phyloP scores from a whole-genome alignment of 768 basidiomycete species.

The Mycena polygramma region DNA sequence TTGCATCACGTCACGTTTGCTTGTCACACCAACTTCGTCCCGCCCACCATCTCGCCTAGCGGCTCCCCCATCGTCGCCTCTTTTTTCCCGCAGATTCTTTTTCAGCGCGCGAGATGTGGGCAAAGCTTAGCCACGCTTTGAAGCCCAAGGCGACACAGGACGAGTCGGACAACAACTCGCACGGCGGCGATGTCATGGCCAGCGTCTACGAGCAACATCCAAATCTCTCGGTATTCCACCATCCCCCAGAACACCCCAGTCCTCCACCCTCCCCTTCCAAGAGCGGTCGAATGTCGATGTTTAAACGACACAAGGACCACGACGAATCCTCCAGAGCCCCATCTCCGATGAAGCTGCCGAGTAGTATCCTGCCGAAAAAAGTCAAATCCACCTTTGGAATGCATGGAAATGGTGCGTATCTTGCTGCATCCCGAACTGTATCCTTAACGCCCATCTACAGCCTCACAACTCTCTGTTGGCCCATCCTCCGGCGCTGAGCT shows the following conservation, averaged over 20 bases:
- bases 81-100: neutral
- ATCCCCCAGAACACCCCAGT: conserved; percentile 50
- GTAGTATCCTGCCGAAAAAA: conserved; percentile 62
- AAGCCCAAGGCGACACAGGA: conserved; percentile 30
- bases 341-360: conserved; percentile 52
- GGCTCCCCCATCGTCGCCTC: neutral
- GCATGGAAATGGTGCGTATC: conserved; percentile 53
- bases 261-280: conserved; percentile 68
- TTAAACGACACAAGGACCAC: conserved; percentile 64
- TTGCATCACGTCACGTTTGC: neutral
- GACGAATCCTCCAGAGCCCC: conserved; percentile 51
- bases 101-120: conserved; percentile 35
- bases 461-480: conserved; percentile 38
- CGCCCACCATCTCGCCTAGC: neutral
- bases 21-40: neutral
- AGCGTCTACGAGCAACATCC: conserved; percentile 73
- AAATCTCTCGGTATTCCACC: conserved; percentile 70
- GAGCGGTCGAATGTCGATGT: conserved; percentile 58
- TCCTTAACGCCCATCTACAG: conserved; percentile 22
- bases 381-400: conserved; percentile 58
- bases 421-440: conserved; percentile 49
- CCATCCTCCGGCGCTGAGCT: conserved; percentile 37
- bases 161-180: conserved; percentile 35
- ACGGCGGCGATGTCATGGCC: conserved; percentile 60
- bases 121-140: conserved; percentile 34